Conservation (phyloP, 768 basidiomycete genomes). For the Plicaturopsis crispa region DNA sequence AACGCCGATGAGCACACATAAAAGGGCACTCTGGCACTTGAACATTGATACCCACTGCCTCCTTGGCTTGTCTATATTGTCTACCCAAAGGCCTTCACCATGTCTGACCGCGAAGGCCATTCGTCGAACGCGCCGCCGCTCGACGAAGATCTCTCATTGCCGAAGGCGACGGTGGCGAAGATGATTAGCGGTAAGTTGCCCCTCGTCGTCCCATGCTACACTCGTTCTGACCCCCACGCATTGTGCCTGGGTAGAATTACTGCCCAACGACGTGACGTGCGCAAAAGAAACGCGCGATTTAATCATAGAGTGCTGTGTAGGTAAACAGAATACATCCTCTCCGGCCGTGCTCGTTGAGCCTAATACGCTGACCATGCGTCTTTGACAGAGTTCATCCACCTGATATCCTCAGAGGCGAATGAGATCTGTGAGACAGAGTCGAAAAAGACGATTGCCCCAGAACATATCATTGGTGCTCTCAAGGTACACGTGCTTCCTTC, state of each 20-base stretch:
- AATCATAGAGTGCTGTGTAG: conserved; percentile 98
- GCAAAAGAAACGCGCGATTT: conserved; percentile 96
- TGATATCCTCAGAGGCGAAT: conserved; percentile 96
- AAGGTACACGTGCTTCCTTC: conserved; percentile 46
- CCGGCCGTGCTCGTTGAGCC: background rate
- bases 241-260: conserved; percentile 59
- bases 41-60: no score
- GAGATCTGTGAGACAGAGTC: conserved; percentile 97
- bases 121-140: conserved; percentile 47
- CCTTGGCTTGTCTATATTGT: no score
- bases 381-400: conserved; percentile 86
- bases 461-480: conserved; percentile 89
- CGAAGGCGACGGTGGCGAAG: conserved; percentile 96
- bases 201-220: conserved; percentile 6
- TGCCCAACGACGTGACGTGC: conserved; percentile 82
- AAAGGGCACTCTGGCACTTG: no score
- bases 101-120: conserved; percentile 90
- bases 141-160: conserved; percentile 93
- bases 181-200: conserved; percentile 75
- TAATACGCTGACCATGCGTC: background rate
- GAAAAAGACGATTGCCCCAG: conserved; percentile 98
- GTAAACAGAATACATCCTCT: conserved; percentile 47
- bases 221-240: conserved; percentile 4
- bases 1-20: no score
- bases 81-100: conserved; percentile 33